phyloP scores from a whole-genome alignment of 2,329 filamentous ascomycete species.

The Mariannaea sp. region DNA sequence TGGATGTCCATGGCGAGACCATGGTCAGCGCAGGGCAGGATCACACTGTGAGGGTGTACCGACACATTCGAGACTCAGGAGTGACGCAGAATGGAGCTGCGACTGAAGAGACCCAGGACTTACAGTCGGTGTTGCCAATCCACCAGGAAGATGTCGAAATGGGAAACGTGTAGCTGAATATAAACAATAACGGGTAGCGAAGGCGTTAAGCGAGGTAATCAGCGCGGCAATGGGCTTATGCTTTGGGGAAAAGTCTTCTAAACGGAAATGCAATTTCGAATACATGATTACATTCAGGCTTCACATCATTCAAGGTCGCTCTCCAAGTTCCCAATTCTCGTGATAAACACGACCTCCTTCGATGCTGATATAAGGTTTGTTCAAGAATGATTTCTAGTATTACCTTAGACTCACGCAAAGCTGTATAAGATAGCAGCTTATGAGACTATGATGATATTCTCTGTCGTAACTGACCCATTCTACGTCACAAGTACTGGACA shows the following conservation, averaged over 20 bases:
- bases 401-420: no score
- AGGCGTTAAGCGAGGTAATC: conserved; percentile 14
- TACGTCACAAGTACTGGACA: no score
- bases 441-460: no score
- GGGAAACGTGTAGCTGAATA: conserved; percentile 35
- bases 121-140: conserved; percentile 58
- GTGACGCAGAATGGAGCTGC: conserved; percentile 28
- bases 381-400: no score
- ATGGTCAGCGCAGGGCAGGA: conserved; percentile 65
- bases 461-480: no score
- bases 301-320: neutral
- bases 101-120: conserved; percentile 45
- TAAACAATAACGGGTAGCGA: conserved; percentile 10
- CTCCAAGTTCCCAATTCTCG: no score
- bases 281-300: neutral
- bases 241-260: neutral
- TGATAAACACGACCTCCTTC: no score
- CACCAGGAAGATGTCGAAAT: conserved; percentile 48
- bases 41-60: conserved; percentile 56
- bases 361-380: no score
- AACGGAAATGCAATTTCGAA: neutral
- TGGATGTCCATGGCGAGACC: conserved; percentile 61
- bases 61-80: conserved; percentile 34
- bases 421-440: no score
- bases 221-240: neutral